These are phyloP conservation scores for Talaromyces sp. DNA, from an alignment of 2,329 filamentous ascomycete genomes.

Conservation along the genomic window DNA sequence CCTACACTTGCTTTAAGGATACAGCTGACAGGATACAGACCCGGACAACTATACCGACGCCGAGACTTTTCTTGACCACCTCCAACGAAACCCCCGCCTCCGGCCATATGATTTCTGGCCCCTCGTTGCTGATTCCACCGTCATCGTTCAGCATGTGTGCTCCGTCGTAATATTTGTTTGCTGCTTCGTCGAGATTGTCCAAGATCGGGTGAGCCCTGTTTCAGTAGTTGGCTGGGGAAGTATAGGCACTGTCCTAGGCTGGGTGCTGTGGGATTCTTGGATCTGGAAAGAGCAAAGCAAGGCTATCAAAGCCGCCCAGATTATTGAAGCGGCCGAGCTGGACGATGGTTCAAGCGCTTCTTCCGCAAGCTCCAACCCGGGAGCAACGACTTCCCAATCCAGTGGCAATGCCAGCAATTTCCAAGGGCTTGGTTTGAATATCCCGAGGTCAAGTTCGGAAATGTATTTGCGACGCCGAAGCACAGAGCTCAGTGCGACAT, in stretches of 20 bases:
- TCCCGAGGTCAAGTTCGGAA: conserved; percentile 33
- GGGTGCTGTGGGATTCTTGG: conserved; percentile 91
- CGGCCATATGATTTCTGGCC: conserved; percentile 98
- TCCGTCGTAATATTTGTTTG: conserved; percentile 92
- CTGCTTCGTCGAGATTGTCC: conserved; percentile 86
- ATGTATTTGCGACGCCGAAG: conserved; percentile 25
- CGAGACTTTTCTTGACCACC: conserved; percentile 90
- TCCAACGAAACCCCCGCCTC: conserved; percentile 88
- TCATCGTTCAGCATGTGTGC: conserved; percentile 95
- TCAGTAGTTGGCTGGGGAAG: conserved; percentile 82
- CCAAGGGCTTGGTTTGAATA: conserved; percentile 41
- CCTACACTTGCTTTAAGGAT: background rate
- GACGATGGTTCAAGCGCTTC: conserved; percentile 39
- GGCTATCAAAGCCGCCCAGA: conserved; percentile 29
- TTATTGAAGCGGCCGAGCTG: conserved; percentile 25
- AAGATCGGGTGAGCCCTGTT: conserved; percentile 83
- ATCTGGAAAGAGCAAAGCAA: conserved; percentile 63
- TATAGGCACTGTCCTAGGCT: conserved; percentile 76
- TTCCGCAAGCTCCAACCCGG: conserved; percentile 27
- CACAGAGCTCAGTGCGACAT: conserved; percentile 39
- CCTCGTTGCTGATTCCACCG: conserved; percentile 86
- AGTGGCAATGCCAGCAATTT: conserved; percentile 29
- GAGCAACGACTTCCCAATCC: conserved; percentile 19
- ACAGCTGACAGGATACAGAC: conserved; percentile 49
- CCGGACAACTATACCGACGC: conserved; percentile 99